phyloP scores from a whole-genome alignment of 768 basidiomycete genomes.

The Lactarius akahatsu region DNA sequence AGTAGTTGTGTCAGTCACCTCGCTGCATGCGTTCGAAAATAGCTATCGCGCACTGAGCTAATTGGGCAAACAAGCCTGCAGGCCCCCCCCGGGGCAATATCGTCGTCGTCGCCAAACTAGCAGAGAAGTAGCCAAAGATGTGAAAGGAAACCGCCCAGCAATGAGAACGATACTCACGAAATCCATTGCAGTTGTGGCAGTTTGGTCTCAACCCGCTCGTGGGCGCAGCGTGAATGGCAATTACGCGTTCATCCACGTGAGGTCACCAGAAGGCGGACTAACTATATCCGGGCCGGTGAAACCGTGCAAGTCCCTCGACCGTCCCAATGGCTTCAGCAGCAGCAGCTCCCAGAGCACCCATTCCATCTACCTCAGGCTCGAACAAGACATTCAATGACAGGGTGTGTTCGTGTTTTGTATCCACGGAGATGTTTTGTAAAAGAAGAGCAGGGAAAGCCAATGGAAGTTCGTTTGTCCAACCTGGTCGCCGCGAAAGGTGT shows the following conservation, averaged over 20 bases:
- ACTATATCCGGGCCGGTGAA: not conserved
- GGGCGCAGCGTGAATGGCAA: not conserved
- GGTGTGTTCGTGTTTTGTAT: constrained; percentile 39
- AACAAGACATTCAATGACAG: constrained; percentile 78
- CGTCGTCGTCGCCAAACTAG: constrained; percentile 27
- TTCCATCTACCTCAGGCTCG: constrained; percentile 22
- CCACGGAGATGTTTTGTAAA: constrained; percentile 29
- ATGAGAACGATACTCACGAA: constrained; percentile 13
- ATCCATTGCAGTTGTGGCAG: constrained; percentile 17
- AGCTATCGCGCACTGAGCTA: constrained; percentile 52
- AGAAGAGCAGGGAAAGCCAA: constrained; percentile 82
- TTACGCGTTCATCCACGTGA: constrained; percentile 27
- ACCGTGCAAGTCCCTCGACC: not conserved
- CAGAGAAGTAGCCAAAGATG: not conserved
- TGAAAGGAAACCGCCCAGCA: not conserved
- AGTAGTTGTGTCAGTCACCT: constrained; percentile 19
- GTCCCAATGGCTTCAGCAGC: constrained; percentile 33
- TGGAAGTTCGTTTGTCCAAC: constrained; percentile 96
- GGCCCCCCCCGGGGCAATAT: constrained; percentile 45
- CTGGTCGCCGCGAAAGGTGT: constrained; percentile 97
- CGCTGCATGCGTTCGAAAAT: constrained; percentile 6
- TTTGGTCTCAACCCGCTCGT: not conserved
- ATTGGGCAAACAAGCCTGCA: constrained; percentile 61
- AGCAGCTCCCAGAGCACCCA: constrained; percentile 26
- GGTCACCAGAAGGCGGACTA: not conserved